A percentile compares a stretch with the other conserved stretches of the same genome.
Evolutionary conservation across 148 eudicot species (phyloP).

Genomic region (Rhododendron henanense): DNA sequence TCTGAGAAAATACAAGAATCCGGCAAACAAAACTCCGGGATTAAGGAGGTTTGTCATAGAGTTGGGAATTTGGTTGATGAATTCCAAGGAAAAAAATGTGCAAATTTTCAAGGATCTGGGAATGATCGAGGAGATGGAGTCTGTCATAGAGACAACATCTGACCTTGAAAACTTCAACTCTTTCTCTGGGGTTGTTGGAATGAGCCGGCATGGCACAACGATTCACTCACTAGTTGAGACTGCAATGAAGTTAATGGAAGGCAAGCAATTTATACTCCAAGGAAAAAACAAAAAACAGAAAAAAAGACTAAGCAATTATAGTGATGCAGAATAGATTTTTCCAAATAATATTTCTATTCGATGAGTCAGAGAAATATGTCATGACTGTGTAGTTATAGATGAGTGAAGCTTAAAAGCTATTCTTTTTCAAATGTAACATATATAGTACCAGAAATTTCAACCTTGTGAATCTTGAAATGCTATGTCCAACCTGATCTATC

Average conservation of each 20-base stretch:
- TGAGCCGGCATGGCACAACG: constrained; percentile 44
- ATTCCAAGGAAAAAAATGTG: constrained; percentile 31
- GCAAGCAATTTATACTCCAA: no score
- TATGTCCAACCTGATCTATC: neutral
- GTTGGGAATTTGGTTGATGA: constrained; percentile 87
- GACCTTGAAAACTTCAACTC: constrained; percentile 77
- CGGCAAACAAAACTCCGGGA: constrained; percentile 51
- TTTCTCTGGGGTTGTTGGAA: constrained; percentile 76
- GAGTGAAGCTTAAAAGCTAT: neutral
- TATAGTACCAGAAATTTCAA: neutral
- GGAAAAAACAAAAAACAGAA: no score
- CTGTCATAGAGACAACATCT: constrained; percentile 64
- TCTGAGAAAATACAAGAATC: constrained; percentile 48
- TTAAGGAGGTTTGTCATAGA: constrained; percentile 83
- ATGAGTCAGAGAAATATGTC: no score
- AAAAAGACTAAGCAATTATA: no score
- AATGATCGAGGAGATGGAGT: constrained; percentile 54
- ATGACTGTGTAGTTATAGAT: no score
- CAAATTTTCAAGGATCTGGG: constrained; percentile 42
- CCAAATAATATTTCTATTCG: no score
- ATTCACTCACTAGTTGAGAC: constrained; percentile 31
- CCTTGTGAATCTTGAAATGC: neutral
- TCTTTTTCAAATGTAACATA: neutral
- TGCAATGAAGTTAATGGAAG: no score
- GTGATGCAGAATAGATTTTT: no score